phyloP scores from a whole-genome alignment of 495 filamentous ascomycete species.

The Penicillium desertorum region DNA sequence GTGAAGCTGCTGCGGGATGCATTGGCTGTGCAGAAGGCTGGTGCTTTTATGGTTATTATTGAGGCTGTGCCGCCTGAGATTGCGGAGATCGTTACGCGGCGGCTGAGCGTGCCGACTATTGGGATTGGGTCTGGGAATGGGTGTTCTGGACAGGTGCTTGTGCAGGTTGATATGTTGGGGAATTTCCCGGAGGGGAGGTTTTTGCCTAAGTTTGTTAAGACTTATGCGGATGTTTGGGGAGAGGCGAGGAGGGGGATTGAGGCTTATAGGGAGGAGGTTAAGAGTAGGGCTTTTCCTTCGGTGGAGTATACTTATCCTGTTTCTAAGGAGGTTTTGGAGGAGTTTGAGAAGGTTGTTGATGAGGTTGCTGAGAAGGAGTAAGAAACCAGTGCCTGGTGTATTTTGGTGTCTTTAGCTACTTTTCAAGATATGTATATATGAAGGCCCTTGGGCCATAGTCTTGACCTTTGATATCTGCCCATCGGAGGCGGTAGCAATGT shows the following conservation, averaged over 20 bases:
- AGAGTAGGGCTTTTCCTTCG: slow-evolving; percentile 80
- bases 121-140: slow-evolving; percentile 95
- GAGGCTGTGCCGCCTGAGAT: slow-evolving; percentile 91
- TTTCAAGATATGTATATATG: not conserved
- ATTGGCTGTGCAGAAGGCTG: slow-evolving; percentile 84
- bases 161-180: slow-evolving; percentile 94
- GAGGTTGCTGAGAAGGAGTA: slow-evolving; percentile 10
- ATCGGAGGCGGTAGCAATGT: not conserved
- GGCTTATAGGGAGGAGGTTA: slow-evolving; percentile 80
- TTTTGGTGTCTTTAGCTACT: not conserved
- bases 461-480: not conserved
- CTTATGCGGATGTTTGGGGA: slow-evolving; percentile 89
- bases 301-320: slow-evolving; percentile 90
- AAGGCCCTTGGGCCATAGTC: not conserved
- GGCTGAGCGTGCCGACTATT: slow-evolving; percentile 87
- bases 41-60: slow-evolving; percentile 79
- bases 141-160: slow-evolving; percentile 91
- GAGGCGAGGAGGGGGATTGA: slow-evolving; percentile 78
- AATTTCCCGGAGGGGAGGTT: slow-evolving; percentile 90
- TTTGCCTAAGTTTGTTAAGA: slow-evolving; percentile 95
- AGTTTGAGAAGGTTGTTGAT: slow-evolving; percentile 64
- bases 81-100: slow-evolving; percentile 76
- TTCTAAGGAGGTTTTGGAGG: slow-evolving; percentile 65
- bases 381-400: not conserved
- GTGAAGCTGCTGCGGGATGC: slow-evolving; percentile 82